These are phyloP conservation scores for Lasiosphaeria miniovina DNA, from an alignment of 495 filamentous ascomycete species.

Conservation along the genomic window DNA sequence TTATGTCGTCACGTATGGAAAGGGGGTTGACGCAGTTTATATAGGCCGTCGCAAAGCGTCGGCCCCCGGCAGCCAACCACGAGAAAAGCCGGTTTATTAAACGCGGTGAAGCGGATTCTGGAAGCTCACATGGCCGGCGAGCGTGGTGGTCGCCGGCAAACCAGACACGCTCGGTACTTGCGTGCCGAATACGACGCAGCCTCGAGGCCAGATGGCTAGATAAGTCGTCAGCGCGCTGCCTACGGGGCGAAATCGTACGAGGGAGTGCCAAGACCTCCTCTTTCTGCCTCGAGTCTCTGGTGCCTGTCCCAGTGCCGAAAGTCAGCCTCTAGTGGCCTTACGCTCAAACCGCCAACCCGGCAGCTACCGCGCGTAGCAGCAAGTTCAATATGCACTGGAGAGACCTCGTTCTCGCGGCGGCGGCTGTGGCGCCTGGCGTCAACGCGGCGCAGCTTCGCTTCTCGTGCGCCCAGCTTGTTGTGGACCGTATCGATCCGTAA, in stretches of 20 bases:
- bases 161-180: not conserved
- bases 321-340: not conserved
- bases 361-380: not conserved
- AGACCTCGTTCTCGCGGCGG: not conserved
- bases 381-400: constrained; percentile 5
- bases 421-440: constrained; percentile 5
- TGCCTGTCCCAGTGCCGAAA: not conserved
- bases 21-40: not conserved
- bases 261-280: not conserved
- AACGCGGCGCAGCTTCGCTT: constrained; percentile 51
- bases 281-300: not conserved
- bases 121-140: constrained; percentile 2
- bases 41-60: not conserved
- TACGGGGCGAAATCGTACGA: not conserved
- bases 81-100: not conserved
- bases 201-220: not conserved
- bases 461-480: constrained; percentile 39
- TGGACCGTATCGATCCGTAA: constrained; percentile 18
- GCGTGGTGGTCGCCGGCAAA: not conserved
- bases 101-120: not conserved
- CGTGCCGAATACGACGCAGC: not conserved
- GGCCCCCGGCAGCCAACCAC: not conserved
- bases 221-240: not conserved
- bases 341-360: not conserved
- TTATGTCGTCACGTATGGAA: not conserved